Base-by-base conservation (phyloP, 768 basidiomycete genomes). In the Ramaria sp. region DNA sequence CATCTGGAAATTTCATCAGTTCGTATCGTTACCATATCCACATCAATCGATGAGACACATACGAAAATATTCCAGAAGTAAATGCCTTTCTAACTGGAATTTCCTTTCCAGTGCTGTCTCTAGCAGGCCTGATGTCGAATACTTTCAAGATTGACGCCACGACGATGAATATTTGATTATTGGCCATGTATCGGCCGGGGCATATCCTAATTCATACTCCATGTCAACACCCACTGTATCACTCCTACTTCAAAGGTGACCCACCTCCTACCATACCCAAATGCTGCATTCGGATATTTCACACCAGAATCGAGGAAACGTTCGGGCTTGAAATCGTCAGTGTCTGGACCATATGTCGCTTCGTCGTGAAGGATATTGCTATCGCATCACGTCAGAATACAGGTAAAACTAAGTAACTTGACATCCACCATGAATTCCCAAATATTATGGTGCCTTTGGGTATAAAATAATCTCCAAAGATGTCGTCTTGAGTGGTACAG, bases 161-260 rank as follows among this genome's bases (percentile, higher is more conserved):
- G 43, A 75, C 72, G 48, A 74, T 63, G 74, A 75, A 82, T 22
- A 78, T 63, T 55, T 67, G 73, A 5, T 69, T 61, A 53, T 79
- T 75, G 2, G 78, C 81, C 54, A 83, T 75, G 60, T 78, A 70
- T 41, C 75, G 70, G 10, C 82, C 80, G 4, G 81, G 79, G 61
- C 82, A 83, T 48, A 71, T 62, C 42, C 76, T 77, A n/a, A n/a
- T n/a, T n/a, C n/a, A n/a, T n/a, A n/a, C n/a, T n/a, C 22, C 11
- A 48, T 22, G 24, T 31, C 22, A 22, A 24, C 22, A 48, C 10
- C 5, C n/a, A n/a, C n/a, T n/a, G n/a, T n/a, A 48, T 24, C 7
- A 24, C 5, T 5, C 5, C 7, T 15, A 17, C 13, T 5, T 5
- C 13, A 48, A 24, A 5, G 22, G 22, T n/a, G 9, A 48, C 15